phyloP scores from a whole-genome alignment of 73 alveolate genomes.

The Halteria grandinella region DNA sequence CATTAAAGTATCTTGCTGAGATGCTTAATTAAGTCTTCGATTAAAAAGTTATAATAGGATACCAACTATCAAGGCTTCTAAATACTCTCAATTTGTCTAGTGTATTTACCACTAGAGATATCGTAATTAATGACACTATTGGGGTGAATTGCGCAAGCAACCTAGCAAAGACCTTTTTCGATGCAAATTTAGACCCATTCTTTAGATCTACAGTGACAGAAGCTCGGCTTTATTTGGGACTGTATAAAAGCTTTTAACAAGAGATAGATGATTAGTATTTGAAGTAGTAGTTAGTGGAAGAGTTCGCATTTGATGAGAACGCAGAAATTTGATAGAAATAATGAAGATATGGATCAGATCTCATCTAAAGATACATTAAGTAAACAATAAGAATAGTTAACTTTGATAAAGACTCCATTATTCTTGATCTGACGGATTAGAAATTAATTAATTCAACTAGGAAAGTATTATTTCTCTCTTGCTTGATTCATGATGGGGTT shows the following conservation, averaged over 20 bases:
- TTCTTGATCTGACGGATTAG: too few relatives aligned
- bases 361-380: too few relatives aligned
- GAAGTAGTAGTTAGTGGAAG: constrained; percentile 9
- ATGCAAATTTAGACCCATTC: constrained; percentile 16
- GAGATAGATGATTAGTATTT: constrained; percentile 49
- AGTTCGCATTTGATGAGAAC: too few relatives aligned
- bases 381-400: too few relatives aligned
- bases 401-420: too few relatives aligned
- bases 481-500: too few relatives aligned
- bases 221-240: constrained; percentile 58
- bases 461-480: too few relatives aligned
- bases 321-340: too few relatives aligned
- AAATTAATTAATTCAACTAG: too few relatives aligned
- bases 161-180: constrained; percentile 55
- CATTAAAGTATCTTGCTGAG: constrained; percentile 30
- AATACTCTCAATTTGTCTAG: constrained; percentile 1
- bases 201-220: constrained; percentile 55
- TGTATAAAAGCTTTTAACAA: constrained; percentile 23
- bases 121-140: constrained; percentile 18
- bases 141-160: constrained; percentile 16
- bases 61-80: constrained; percentile 14
- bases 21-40: constrained; percentile 40
- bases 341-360: too few relatives aligned
- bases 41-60: constrained; percentile 48
- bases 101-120: constrained; percentile 34